These are phyloP conservation scores for Borovskyia barvae DNA, from an alignment of 208 protist species.

Conservation along the genomic window DNA sequence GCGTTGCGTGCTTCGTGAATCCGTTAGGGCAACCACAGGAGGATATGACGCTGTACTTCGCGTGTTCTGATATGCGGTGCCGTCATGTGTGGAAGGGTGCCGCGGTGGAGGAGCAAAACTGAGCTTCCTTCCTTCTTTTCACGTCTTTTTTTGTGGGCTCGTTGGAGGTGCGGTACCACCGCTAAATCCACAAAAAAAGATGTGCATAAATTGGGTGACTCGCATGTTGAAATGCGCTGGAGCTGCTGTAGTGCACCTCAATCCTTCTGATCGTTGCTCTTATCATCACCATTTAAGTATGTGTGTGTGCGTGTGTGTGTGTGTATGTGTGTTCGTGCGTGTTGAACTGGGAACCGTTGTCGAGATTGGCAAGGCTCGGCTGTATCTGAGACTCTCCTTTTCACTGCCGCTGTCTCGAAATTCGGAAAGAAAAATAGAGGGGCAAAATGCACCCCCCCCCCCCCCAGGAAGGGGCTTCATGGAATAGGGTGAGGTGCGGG, in stretches of 20 bases:
- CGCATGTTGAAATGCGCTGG: too few relatives aligned
- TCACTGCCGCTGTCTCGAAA: neutral
- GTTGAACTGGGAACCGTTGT: neutral
- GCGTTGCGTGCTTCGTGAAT: constrained; percentile 88
- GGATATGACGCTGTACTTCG: constrained; percentile 91
- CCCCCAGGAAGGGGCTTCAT: too few relatives aligned
- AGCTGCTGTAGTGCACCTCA: too few relatives aligned
- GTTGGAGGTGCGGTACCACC: too few relatives aligned
- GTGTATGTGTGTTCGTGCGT: constrained; percentile 6
- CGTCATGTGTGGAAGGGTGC: constrained; percentile 84
- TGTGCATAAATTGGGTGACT: too few relatives aligned
- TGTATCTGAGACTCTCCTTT: neutral
- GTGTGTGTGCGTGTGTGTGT: constrained; percentile 2
- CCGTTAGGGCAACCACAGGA: constrained; percentile 85
- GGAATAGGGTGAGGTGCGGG: too few relatives aligned
- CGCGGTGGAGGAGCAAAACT: constrained; percentile 47
- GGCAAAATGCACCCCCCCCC: too few relatives aligned
- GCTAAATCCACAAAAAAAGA: too few relatives aligned
- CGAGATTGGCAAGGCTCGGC: too few relatives aligned
- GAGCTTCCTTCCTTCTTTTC: neutral
- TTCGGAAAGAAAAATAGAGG: neutral
- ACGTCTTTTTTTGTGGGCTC: neutral
- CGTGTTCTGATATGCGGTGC: constrained; percentile 80
- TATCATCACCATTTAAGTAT: constrained; percentile 12
- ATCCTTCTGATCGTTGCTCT: too few relatives aligned